Percentiles rank a stretch among this genome's conserved stretches.
Evolutionary conservation across 2,329 filamentous ascomycete genomes (phyloP).

Genomic region (Pestalotiopsis fici): DNA sequence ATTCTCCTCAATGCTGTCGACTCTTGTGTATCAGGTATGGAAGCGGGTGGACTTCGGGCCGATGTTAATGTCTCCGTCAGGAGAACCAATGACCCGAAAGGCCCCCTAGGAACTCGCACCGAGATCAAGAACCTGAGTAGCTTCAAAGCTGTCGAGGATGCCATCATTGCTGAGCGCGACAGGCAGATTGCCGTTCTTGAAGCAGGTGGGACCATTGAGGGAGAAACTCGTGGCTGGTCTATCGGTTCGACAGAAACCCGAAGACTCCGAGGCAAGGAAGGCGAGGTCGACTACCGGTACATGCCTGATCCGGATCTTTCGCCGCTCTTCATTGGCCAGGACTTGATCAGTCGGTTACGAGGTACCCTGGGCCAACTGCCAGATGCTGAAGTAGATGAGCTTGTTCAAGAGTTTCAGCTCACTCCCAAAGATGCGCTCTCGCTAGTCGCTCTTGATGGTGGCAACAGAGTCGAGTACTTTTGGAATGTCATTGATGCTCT

Average conservation of each 20-base stretch:
- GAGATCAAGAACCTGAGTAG: conserved; percentile 98
- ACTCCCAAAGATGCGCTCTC: conserved; percentile 82
- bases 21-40: conserved; percentile 89
- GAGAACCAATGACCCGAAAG: conserved; percentile 45
- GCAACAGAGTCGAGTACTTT: conserved; percentile 81
- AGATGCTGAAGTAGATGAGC: conserved; percentile 65
- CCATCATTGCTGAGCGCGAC: conserved; percentile 87
- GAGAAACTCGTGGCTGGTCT: conserved; percentile 93
- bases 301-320: conserved; percentile 95
- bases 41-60: conserved; percentile 84
- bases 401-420: conserved; percentile 67
- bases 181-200: conserved; percentile 83
- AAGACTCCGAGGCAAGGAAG: conserved; percentile 86
- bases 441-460: conserved; percentile 74
- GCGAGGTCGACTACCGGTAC: conserved; percentile 95
- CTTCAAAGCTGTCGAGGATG: conserved; percentile 93
- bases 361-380: conserved; percentile 69
- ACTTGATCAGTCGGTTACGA: conserved; percentile 67
- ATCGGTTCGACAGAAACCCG: conserved; percentile 81
- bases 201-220: conserved; percentile 70
- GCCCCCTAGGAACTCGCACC: conserved; percentile 75
- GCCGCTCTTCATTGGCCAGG: conserved; percentile 73
- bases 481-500: conserved; percentile 62
- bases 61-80: conserved; percentile 95
- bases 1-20: conserved; percentile 76